Base-by-base conservation (phyloP, 2,329 filamentous ascomycete species). In the Monosporascus sp. region DNA sequence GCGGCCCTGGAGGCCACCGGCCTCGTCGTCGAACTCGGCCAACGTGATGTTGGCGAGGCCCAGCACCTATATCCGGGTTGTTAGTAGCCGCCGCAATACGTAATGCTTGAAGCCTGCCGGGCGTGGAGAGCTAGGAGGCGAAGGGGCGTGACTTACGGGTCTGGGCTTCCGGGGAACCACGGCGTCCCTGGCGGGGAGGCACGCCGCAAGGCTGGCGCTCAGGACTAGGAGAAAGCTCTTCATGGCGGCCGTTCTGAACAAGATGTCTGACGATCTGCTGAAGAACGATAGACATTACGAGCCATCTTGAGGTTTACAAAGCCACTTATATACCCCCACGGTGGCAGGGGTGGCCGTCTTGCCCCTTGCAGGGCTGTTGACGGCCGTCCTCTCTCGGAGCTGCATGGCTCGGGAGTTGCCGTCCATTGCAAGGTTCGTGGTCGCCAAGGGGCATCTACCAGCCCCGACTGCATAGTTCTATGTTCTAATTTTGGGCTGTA, bases 1-100 rank as follows among this genome's bases (percentile, higher is more conserved):
- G 17, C 63, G 60, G 37, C 59, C 51, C 22, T 57, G 46, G 24
- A 63, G 47, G 9, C 11, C 31, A 35, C 31, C 31, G 5, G 31
- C 31, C 35, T 14, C 15, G 48, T 52, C 46, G 47, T 52, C 47
- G 48, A 53, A 51, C 8, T 56, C 57, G 48, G 61, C 53, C 49
- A 53, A 56, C 17, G 64, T 63, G 25, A 67, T 54, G 48, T 67
- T 66, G 47, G 60, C 45, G 6, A 67, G 55, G 3, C 58, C 56
- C 15, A 67, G 53, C 15, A 44, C 52, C 11, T 63, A 63, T 14
- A 48, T 27, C 15, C 38, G 8, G 11, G 39, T 31, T 37, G 20
- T 56, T 54, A 37, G 15, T 41, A 22, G 55, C 53, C 11, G 52
- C 45, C 14, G 27, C 45, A 20, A 49, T 49, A 38, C 54, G 56